These are phyloP conservation scores for Phaeosphaeria sp. DNA, from an alignment of 2,329 filamentous ascomycete species.

Conservation along the genomic window DNA sequence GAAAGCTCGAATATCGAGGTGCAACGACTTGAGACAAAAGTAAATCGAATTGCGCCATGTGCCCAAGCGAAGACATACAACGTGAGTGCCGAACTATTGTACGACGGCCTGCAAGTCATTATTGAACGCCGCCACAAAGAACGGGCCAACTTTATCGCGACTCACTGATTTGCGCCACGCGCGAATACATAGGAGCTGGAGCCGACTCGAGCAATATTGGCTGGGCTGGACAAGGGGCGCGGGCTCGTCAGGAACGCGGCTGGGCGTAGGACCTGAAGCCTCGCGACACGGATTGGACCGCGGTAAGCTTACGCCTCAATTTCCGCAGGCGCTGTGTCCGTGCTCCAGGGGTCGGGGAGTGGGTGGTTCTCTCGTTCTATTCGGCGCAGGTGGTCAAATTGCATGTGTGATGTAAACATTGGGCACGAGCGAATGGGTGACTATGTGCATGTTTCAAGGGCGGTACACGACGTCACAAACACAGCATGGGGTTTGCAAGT, in stretches of 20 bases:
- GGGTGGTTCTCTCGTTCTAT: neutral
- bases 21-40: neutral
- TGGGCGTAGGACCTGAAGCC: slow-evolving; percentile 3
- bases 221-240: slow-evolving; percentile 6
- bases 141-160: neutral
- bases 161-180: neutral
- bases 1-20: neutral
- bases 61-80: neutral
- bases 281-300: slow-evolving; percentile 7
- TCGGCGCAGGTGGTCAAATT: neutral
- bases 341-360: neutral
- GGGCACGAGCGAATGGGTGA: neutral
- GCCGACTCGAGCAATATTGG: slow-evolving; percentile 1
- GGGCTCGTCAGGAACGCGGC: slow-evolving; percentile 7
- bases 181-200: neutral
- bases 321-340: slow-evolving; percentile 8
- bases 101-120: neutral
- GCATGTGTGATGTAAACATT: neutral
- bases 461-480: neutral
- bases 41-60: neutral
- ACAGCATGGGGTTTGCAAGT: neutral
- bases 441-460: neutral
- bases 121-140: neutral
- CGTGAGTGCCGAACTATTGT: neutral
- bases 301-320: slow-evolving; percentile 9